phyloP scores from a whole-genome alignment of 1,284 basidiomycete species.

The Chondrostereum purpureum region DNA sequence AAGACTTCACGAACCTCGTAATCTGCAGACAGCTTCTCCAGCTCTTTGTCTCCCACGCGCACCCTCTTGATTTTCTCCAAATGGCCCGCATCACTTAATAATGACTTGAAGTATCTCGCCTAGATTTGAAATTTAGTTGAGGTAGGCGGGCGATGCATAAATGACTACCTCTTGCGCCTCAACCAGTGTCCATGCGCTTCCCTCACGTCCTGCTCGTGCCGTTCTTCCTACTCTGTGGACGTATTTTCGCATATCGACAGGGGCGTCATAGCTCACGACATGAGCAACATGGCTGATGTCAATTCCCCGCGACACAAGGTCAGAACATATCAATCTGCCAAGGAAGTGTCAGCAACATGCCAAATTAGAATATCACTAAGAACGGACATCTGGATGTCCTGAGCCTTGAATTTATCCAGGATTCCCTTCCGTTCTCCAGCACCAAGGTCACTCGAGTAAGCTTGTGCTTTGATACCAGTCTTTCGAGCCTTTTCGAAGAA shows the following conservation, averaged over 20 bases:
- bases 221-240: conserved; percentile 95
- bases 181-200: conserved; percentile 90
- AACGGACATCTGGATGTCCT: conserved; percentile 78
- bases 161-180: conserved; percentile 85
- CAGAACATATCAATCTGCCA: conserved; percentile 84
- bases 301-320: conserved; percentile 94
- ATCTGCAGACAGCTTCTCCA: conserved; percentile 45
- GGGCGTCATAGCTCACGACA: conserved; percentile 92
- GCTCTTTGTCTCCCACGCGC: conserved; percentile 60
- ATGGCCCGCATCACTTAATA: conserved; percentile 76
- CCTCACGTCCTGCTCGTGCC: conserved; percentile 81
- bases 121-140: conserved; percentile 27
- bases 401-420: conserved; percentile 74
- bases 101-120: conserved; percentile 85
- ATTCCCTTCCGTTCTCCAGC: conserved; percentile 70
- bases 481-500: conserved; percentile 67
- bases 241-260: conserved; percentile 96
- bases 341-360: conserved; percentile 3
- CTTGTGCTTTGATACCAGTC: conserved; percentile 40
- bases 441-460: conserved; percentile 86
- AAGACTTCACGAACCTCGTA: conserved; percentile 54
- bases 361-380: conserved; percentile 5
- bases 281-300: conserved; percentile 89
- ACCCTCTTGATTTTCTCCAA: conserved; percentile 67
- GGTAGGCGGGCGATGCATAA: conserved; percentile 2